Percentiles rank a stretch among this genome's conserved stretches.
Evolutionary conservation across 2,329 filamentous ascomycete genomes (phyloP).

Genomic region (Nigrospora oryzae): DNA sequence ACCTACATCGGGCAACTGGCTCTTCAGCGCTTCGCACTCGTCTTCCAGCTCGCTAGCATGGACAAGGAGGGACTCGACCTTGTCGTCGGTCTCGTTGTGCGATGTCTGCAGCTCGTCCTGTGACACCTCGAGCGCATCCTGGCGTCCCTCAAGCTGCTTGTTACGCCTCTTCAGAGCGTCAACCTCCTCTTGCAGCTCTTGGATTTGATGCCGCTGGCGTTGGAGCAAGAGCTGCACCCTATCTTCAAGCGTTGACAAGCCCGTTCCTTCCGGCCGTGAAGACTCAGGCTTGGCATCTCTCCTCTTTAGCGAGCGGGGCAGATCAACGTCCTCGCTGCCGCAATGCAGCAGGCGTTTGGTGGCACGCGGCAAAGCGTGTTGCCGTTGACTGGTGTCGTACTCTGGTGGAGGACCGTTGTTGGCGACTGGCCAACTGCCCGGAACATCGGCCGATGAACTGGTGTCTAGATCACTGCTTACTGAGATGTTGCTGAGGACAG

Average conservation of each 20-base stretch:
- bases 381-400: neutral
- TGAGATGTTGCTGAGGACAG: neutral
- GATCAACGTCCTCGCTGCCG: neutral
- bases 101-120: neutral
- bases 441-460: too few relatives aligned
- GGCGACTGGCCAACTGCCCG: neutral
- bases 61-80: neutral
- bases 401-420: neutral
- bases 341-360: neutral
- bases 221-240: neutral
- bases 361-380: neutral
- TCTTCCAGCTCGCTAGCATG: conserved; percentile 1
- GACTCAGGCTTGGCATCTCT: neutral
- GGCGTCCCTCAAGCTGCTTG: neutral
- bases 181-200: neutral
- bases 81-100: neutral
- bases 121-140: neutral
- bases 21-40: neutral
- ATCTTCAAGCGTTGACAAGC: neutral
- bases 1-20: neutral
- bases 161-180: neutral
- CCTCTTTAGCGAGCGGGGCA: neutral
- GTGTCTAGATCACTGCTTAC: too few relatives aligned
- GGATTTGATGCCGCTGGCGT: neutral
- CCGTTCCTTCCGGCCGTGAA: neutral